Percentiles rank a stretch among this genome's conserved stretches.
Conservation (phyloP, 2,329 filamentous ascomycete genomes). For the Beauveria scarabaeidicola region DNA sequence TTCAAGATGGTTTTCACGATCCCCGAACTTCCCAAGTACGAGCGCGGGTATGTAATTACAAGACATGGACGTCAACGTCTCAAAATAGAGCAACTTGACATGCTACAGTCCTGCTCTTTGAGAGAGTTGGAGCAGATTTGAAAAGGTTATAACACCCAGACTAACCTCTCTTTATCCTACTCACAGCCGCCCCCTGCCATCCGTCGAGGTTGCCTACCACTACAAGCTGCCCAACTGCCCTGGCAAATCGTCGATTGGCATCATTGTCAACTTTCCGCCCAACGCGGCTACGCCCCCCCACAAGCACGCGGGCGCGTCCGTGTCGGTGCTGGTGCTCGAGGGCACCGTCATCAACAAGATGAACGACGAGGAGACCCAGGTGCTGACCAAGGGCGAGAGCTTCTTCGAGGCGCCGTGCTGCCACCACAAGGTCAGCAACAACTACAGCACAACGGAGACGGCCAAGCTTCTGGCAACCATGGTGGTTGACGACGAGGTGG, state of each 20-base stretch:
- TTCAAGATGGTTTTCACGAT: conserved; percentile 6
- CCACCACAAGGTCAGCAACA: conserved; percentile 17
- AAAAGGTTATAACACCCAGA: neutral
- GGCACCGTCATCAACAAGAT: conserved; percentile 19
- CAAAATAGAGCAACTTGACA: too few species aligned
- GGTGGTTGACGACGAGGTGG: conserved; percentile 14
- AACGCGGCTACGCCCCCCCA: conserved; percentile 17
- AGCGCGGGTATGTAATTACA: conserved; percentile 4
- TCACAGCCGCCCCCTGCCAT: neutral
- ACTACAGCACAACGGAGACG: conserved; percentile 13
- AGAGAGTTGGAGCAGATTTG: neutral
- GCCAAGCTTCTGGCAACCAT: conserved; percentile 14
- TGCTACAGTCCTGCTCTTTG: neutral
- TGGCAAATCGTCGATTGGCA: conserved; percentile 16
- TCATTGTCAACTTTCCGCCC: conserved; percentile 16
- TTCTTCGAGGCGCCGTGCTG: conserved; percentile 18
- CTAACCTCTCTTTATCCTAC: neutral
- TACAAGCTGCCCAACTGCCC: conserved; percentile 17
- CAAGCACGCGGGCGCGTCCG: conserved; percentile 16
- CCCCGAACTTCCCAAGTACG: conserved; percentile 7
- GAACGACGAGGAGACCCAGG: conserved; percentile 15
- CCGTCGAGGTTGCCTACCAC: conserved; percentile 13
- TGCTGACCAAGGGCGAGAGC: conserved; percentile 16
- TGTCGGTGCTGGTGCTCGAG: conserved; percentile 14
- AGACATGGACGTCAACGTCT: neutral